Evolutionary conservation across 2,329 filamentous ascomycete species (phyloP), one percentile per base, ranked within the genome.

Genomic region (Aspergillus tanneri): DNA sequence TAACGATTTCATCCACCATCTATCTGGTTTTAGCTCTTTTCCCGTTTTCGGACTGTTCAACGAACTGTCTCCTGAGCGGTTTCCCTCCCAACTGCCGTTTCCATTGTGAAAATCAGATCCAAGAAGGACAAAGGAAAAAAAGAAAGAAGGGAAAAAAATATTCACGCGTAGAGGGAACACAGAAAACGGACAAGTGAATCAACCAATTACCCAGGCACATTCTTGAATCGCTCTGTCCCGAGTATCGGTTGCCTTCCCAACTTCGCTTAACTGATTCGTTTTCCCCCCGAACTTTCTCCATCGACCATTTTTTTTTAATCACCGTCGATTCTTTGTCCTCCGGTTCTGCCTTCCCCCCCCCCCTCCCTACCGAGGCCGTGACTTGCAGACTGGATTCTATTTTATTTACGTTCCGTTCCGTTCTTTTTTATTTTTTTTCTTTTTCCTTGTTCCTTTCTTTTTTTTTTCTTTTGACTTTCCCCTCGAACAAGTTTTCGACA

Each of bases 191-290:
- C 24, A 27, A 30, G 22, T 28, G 21, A 21, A 43, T 42, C 35
- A 25, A 37, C 27, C 10, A n/a, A 30, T 41, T 30, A 30, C 41
- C 44, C 40, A 46, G 44, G 25, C 35, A 46, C 51, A 54, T 56
- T 54, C 53, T 47, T 50, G 52, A 53, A 48, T 55, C 52, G 46
- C 50, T 57, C 52, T 57, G 48, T 57, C 43, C 49, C 36, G 46
- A 53, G 46, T 50, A 49, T 57, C 47, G 52, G 46, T 50, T 39
- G 43, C 44, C 47, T 53, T 45, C 50, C 49, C 41, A 54, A 50
- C 42, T 55, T 57, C 53, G 48, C 50, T 56, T 52, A 56, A 54
- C 51, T 35, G 48, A 39, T 28, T 37, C 45, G 28, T 27, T 45
- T 46, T 40, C 42, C 47, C 50, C 49, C 37, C 43, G 21, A 47